Conservation (phyloP, 495 filamentous ascomycete species). For the Bombardia bombarda region DNA sequence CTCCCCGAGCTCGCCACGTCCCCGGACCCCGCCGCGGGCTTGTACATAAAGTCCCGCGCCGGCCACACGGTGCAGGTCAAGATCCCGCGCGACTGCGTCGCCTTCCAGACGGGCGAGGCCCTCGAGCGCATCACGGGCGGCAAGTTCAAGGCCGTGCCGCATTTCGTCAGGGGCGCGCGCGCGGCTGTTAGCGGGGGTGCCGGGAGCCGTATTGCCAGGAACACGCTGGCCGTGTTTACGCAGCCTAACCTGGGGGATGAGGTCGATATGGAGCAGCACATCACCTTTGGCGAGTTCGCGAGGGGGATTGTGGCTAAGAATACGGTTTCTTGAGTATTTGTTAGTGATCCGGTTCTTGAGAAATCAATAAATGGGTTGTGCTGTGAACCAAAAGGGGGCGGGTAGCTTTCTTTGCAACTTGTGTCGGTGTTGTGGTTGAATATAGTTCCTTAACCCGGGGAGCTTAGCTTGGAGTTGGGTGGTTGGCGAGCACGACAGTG, state of each 20-base stretch:
- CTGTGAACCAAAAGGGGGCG: too few relatives aligned
- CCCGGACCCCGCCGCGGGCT: slow-evolving; percentile 74
- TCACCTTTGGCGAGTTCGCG: slow-evolving; percentile 82
- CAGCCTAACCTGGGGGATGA: slow-evolving; percentile 88
- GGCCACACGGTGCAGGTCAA: slow-evolving; percentile 74
- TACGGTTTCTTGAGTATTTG: slow-evolving; percentile 38
- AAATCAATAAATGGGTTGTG: too few relatives aligned
- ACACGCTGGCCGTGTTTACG: slow-evolving; percentile 95
- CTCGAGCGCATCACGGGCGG: slow-evolving; percentile 83
- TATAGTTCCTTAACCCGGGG: too few relatives aligned
- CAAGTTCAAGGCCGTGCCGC: slow-evolving; percentile 87
- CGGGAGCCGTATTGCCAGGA: slow-evolving; percentile 73
- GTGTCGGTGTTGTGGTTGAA: too few relatives aligned
- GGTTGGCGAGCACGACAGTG: too few relatives aligned
- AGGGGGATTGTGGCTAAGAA: slow-evolving; percentile 75
- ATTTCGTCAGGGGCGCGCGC: slow-evolving; percentile 77
- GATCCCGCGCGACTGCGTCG: slow-evolving; percentile 84
- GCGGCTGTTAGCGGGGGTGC: slow-evolving; percentile 31
- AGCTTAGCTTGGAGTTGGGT: too few relatives aligned
- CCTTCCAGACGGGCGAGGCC: slow-evolving; percentile 93
- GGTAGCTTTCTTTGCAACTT: too few relatives aligned
- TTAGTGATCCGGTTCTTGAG: too few relatives aligned
- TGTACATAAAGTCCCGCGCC: slow-evolving; percentile 84
- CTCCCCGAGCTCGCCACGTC: slow-evolving; percentile 63
- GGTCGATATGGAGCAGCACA: slow-evolving; percentile 63